Evolutionary conservation across 2,329 filamentous ascomycete genomes (phyloP), one percentile per base, ranked within the genome.

Genomic region (Talaromyces sp.): DNA sequence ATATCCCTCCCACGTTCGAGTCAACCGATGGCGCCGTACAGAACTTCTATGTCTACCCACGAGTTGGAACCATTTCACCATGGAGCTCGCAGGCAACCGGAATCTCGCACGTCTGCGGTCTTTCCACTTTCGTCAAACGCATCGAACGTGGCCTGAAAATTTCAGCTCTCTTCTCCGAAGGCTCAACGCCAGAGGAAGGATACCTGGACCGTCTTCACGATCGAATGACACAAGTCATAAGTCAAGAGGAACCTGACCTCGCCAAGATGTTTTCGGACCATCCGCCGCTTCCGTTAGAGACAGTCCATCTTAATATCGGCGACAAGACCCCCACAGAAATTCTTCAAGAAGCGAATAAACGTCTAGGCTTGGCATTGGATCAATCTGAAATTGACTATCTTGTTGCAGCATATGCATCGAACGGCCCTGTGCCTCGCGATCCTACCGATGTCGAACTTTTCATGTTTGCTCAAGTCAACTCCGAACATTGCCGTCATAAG

Each of bases 391-490:
- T 97, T 72, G 87, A 96, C 60, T 97, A 99, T 69, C 81, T 99
- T 39, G 89, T 96, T n/a, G 86, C 91, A 64, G 87, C 87, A 41
- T 94, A 91, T 74, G 84, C 84, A 5, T 79, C 84, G 37, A 82
- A 85, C 31, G 81, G 81, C 3, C 73, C 79, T 53, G 77, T 84
- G 52, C 81, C 81, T 11, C 72, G 81, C 61, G 78, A 87, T 51
- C 90, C 90, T 1, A 87, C 91, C 61, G 94, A 97, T 71, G 89
- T 97, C 45, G 94, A 99, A 77, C 81, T 97, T 21, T 97, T 97
- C 81, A 97, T 97, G 94, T 99, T 97, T 73, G 93, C 93, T 15
- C 94, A 99, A 76, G 93, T 99, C 72, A 97, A 97, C 79, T 97
- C 93, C 2, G 94, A 99, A 80, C 93, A 97, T 75, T 96, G 84